Evolutionary conservation across 352 stramenopile species (phyloP).

Genomic region (Globisporangium takayamanum): DNA sequence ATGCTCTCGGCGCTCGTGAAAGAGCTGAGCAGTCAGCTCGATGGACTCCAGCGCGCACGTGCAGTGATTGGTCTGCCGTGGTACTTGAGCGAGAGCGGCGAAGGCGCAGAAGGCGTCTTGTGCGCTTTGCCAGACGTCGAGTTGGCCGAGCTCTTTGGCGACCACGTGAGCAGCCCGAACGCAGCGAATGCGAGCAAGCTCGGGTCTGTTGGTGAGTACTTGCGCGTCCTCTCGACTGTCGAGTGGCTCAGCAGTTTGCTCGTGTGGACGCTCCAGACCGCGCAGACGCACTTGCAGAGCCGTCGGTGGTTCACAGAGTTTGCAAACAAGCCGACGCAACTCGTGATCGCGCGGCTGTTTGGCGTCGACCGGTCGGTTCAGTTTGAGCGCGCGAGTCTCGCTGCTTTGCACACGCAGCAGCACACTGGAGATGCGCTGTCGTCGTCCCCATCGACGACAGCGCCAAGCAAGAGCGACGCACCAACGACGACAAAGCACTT

Average conservation of each 20-base stretch:
- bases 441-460: not conserved
- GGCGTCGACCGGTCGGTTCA: slow-evolving; percentile 62
- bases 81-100: slow-evolving; percentile 36
- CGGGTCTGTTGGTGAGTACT: slow-evolving; percentile 46
- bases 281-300: slow-evolving; percentile 64
- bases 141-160: slow-evolving; percentile 22
- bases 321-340: slow-evolving; percentile 39
- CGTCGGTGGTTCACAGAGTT: slow-evolving; percentile 79
- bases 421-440: not conserved
- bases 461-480: not conserved
- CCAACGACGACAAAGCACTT: not conserved
- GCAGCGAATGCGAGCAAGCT: slow-evolving; percentile 25
- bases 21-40: slow-evolving; percentile 51
- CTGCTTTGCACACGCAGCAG: slow-evolving; percentile 38
- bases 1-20: slow-evolving; percentile 65
- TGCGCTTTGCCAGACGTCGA: slow-evolving; percentile 55
- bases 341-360: slow-evolving; percentile 62
- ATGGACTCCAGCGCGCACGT: slow-evolving; percentile 31
- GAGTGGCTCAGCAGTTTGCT: slow-evolving; percentile 79
- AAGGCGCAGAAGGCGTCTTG: slow-evolving; percentile 53
- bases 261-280: slow-evolving; percentile 71
- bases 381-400: slow-evolving; percentile 63
- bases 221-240: slow-evolving; percentile 55
- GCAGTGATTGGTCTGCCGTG: slow-evolving; percentile 34
- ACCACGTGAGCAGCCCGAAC: not conserved